These are phyloP conservation scores for Hypoxylon rickii DNA, from an alignment of 495 filamentous ascomycete genomes.

Conservation along the genomic window DNA sequence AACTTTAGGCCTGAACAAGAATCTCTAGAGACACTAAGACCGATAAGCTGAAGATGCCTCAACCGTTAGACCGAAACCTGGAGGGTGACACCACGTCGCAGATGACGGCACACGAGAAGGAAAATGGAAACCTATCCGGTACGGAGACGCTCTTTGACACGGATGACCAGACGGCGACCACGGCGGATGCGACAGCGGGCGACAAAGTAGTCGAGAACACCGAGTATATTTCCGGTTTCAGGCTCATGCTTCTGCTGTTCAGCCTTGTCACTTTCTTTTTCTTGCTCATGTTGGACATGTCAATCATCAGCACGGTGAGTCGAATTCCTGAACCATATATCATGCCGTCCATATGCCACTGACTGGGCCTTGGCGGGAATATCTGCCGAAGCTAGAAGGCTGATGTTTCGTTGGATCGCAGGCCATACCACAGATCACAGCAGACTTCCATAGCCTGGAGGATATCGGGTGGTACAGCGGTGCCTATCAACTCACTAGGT, in stretches of 20 bases:
- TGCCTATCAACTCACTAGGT: slow-evolving; percentile 43
- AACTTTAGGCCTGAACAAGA: too few species aligned
- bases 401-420: slow-evolving; percentile 12
- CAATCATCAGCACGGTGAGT: slow-evolving; percentile 54
- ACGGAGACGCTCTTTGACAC: background rate
- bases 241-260: slow-evolving; percentile 28
- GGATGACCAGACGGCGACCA: background rate
- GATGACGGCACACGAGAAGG: slow-evolving; percentile 8
- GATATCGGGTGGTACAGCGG: slow-evolving; percentile 61
- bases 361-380: too few species aligned
- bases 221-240: slow-evolving; percentile 33
- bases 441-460: slow-evolving; percentile 47
- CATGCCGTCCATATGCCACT: too few species aligned
- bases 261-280: slow-evolving; percentile 50
- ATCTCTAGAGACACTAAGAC: too few species aligned
- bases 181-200: slow-evolving; percentile 1
- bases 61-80: background rate
- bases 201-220: slow-evolving; percentile 14
- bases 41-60: slow-evolving; percentile 2
- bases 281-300: slow-evolving; percentile 54
- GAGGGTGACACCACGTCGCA: slow-evolving; percentile 10
- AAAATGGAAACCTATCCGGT: background rate
- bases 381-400: slow-evolving; percentile 8
- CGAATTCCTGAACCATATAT: slow-evolving; percentile 39
- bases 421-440: slow-evolving; percentile 48